Evolutionary conservation across 1,284 basidiomycete genomes (phyloP), one percentile per base, ranked within the genome.

Genomic region (Microbotryum intermedium): DNA sequence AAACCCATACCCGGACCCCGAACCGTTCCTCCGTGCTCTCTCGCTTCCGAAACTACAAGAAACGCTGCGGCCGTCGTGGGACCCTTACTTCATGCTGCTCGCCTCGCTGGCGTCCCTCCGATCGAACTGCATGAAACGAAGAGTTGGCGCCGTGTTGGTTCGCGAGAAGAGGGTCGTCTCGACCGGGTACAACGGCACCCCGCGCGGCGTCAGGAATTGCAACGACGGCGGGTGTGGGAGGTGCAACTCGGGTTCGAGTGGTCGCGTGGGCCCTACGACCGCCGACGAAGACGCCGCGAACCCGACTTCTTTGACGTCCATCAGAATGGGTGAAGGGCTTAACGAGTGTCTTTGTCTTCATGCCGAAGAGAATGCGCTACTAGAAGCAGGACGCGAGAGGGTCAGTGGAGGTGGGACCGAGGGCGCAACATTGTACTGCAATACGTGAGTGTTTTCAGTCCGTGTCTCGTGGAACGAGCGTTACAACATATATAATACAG

Each of bases 101-200:
- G 91, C 92, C 8, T 85, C 86, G 16, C 81, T 95, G 48, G 91
- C 91, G 4, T 90, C 86, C 8, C 84, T 84, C 68, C 81, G 87
- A 46, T 90, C 85, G n/a, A 97, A 91, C 73, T 97, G 87, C 74
- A 68, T 68, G 66, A 99, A 99, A 73, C 84, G 95, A 5, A 83
- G 95, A 6, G 71, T 72, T 30, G 71, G 71, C 5, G 68, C 70
- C 3, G 72, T 73, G 10, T 55, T 73, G 18, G 70, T 73, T 3
- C 53, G 59, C 4, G 83, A 88, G 63, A 85, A 88, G 67, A 81
- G 93, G 28, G 88, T 99, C 55, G 79, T 98, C 44, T 84, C 89
- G n/a, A 97, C 95, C 1, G 95, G 95, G 78, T 99, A 99, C 76
- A 99, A 99, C 72, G 95, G 95, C 4, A 98, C 95, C 0, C 89